Conservation (phyloP, 1,139 yeast genomes). For the Ogataea hybrid region DNA sequence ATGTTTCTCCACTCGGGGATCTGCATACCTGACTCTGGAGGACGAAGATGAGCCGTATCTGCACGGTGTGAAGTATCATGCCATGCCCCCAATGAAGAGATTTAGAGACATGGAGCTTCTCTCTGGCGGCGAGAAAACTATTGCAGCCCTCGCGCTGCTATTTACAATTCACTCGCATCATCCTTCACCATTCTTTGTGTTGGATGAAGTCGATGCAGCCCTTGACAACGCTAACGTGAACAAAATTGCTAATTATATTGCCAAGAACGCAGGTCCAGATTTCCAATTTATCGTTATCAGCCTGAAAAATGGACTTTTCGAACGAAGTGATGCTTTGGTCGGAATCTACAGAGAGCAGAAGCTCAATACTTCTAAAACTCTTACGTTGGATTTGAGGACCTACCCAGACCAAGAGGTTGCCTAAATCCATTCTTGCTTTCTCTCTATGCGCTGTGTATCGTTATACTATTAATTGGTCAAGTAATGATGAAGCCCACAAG, state of each 20-base stretch:
- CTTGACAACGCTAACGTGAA: slow-evolving; percentile 86
- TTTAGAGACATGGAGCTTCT: slow-evolving; percentile 90
- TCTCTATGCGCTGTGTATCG: not conserved
- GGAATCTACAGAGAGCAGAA: slow-evolving; percentile 90
- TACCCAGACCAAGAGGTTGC: slow-evolving; percentile 41
- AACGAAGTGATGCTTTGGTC: slow-evolving; percentile 84
- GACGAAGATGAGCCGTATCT: slow-evolving; percentile 88
- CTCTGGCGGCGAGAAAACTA: slow-evolving; percentile 96
- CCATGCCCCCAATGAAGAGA: slow-evolving; percentile 95
- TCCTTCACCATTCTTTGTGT: slow-evolving; percentile 93
- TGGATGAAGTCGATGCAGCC: slow-evolving; percentile 98
- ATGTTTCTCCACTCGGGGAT: slow-evolving; percentile 82
- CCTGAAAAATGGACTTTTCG: slow-evolving; percentile 82
- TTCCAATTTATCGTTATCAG: slow-evolving; percentile 95
- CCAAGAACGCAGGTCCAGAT: slow-evolving; percentile 69
- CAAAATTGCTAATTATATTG: slow-evolving; percentile 80
- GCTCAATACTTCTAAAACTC: slow-evolving; percentile 70
- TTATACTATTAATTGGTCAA: slow-evolving; percentile 24
- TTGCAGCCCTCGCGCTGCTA: slow-evolving; percentile 89
- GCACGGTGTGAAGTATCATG: slow-evolving; percentile 84
- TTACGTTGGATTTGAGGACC: slow-evolving; percentile 70
- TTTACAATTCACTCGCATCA: slow-evolving; percentile 90
- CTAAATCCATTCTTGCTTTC: not conserved
- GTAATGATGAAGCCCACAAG: slow-evolving; percentile 58
- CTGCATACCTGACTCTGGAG: slow-evolving; percentile 84